Conservation (phyloP, 352 stramenopile genomes). For the Phytophthora boehmeriae region DNA sequence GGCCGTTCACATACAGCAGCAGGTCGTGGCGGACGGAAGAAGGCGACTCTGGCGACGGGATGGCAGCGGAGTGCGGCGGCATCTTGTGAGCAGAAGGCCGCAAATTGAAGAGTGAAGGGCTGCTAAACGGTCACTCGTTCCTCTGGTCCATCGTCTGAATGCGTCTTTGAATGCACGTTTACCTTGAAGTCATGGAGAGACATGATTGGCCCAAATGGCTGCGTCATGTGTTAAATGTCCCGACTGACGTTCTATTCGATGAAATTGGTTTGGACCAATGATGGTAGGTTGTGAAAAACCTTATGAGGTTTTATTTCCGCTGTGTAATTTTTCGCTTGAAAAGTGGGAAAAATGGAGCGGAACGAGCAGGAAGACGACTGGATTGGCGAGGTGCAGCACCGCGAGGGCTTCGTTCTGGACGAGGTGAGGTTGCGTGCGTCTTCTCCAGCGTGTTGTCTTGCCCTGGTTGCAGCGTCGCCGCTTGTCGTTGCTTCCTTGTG, state of each 20-base stretch:
- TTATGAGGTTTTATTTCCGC: constrained; percentile 1
- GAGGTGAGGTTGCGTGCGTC: constrained; percentile 40
- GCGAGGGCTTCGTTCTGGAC: constrained; percentile 61
- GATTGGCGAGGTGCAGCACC: constrained; percentile 53
- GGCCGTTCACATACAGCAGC: constrained; percentile 81
- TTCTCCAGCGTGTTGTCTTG: neutral
- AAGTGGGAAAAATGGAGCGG: constrained; percentile 44
- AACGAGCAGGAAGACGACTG: constrained; percentile 74
- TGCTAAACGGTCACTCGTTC: constrained; percentile 2
- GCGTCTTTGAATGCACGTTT: neutral
- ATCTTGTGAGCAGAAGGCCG: neutral
- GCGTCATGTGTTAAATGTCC: neutral
- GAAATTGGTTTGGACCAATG: neutral
- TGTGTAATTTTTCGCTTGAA: constrained; percentile 12
- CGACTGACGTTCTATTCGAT: neutral
- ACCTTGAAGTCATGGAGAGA: neutral
- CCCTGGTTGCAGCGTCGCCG: neutral
- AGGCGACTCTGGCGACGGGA: neutral
- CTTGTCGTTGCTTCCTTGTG: constrained; percentile 1
- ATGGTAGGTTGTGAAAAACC: neutral
- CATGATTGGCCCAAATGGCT: too few species aligned
- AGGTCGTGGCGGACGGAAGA: constrained; percentile 49
- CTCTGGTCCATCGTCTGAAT: neutral
- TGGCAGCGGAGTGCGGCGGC: constrained; percentile 13
- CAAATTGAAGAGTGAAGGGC: constrained; percentile 20